Evolutionary conservation across 345 rosid genomes (phyloP).

Genomic region (Bretschneidera sinensis): DNA sequence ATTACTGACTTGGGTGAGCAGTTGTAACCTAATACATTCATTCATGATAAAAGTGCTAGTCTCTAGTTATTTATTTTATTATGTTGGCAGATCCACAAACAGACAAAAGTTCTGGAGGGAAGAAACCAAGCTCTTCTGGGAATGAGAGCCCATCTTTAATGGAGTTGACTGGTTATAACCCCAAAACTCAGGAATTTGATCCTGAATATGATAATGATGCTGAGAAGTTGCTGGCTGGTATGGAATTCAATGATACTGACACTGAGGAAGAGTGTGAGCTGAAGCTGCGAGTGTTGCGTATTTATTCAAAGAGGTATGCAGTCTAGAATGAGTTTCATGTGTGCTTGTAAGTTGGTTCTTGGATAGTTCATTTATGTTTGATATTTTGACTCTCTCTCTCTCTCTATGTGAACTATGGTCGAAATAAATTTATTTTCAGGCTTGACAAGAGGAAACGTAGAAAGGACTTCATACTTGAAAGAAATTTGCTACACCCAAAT

Average conservation of each 20-base stretch:
- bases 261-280: slow-evolving; percentile 80
- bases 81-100: slow-evolving; percentile 54
- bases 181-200: slow-evolving; percentile 84
- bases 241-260: slow-evolving; percentile 96
- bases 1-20: too few species aligned
- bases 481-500: slow-evolving; percentile 68
- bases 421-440: slow-evolving; percentile 36
- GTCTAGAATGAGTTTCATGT: background rate
- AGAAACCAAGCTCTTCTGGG: slow-evolving; percentile 51
- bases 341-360: too few species aligned
- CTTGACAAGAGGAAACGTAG: slow-evolving; percentile 93
- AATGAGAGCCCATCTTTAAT: slow-evolving; percentile 66
- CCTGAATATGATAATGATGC: slow-evolving; percentile 98
- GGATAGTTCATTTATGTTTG: too few species aligned
- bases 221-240: slow-evolving; percentile 90
- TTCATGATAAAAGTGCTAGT: background rate
- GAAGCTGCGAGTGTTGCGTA: slow-evolving; percentile 75
- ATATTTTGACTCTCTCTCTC: too few species aligned
- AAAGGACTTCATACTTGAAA: slow-evolving; percentile 87
- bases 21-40: too few species aligned
- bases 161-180: slow-evolving; percentile 72
- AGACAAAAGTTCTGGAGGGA: slow-evolving; percentile 61
- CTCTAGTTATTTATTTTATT: slow-evolving; percentile 11
- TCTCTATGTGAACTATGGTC: too few species aligned
- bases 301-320: slow-evolving; percentile 73